These are phyloP conservation scores for Neurospora intermedia DNA, from an alignment of 495 filamentous ascomycete genomes.

Conservation along the genomic window DNA sequence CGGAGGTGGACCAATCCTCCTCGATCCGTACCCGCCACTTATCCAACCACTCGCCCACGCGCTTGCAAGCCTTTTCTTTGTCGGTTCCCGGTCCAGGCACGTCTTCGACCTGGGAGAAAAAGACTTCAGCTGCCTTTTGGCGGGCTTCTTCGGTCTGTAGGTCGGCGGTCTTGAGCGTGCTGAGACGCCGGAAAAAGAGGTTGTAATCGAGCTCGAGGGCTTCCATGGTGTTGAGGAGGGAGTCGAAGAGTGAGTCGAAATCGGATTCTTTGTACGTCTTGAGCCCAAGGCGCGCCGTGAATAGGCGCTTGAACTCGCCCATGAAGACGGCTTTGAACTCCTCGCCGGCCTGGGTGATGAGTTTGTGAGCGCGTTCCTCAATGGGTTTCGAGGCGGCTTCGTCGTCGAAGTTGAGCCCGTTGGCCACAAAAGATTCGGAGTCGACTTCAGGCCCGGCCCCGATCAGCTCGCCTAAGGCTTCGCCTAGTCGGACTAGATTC, in stretches of 20 bases:
- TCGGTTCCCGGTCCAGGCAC: conserved; percentile 40
- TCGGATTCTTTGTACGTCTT: conserved; percentile 53
- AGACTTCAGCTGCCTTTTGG: conserved; percentile 38
- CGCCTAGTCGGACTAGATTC: conserved; percentile 89
- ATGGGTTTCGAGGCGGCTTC: conserved; percentile 42
- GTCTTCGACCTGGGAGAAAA: conserved; percentile 65
- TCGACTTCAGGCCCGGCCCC: conserved; percentile 62
- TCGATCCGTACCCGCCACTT: conserved; percentile 56
- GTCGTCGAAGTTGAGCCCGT: conserved; percentile 59
- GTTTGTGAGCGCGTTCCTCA: conserved; percentile 65
- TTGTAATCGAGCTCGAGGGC: conserved; percentile 78
- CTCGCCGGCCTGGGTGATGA: conserved; percentile 67
- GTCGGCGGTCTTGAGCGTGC: conserved; percentile 42
- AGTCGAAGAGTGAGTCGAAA: conserved; percentile 66
- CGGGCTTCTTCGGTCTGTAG: conserved; percentile 51
- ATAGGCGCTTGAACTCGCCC: conserved; percentile 72
- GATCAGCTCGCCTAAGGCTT: conserved; percentile 81
- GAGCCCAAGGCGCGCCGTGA: conserved; percentile 69
- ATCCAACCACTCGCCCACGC: conserved; percentile 65
- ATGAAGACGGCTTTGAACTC: conserved; percentile 84
- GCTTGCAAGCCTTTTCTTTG: conserved; percentile 51
- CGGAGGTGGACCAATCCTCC: conserved; percentile 58
- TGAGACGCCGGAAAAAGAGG: conserved; percentile 76
- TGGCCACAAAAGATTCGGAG: conserved; percentile 51
- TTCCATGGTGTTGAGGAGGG: conserved; percentile 74